phyloP scores from a whole-genome alignment of 1,284 basidiomycete species.

The Cyathus olla region DNA sequence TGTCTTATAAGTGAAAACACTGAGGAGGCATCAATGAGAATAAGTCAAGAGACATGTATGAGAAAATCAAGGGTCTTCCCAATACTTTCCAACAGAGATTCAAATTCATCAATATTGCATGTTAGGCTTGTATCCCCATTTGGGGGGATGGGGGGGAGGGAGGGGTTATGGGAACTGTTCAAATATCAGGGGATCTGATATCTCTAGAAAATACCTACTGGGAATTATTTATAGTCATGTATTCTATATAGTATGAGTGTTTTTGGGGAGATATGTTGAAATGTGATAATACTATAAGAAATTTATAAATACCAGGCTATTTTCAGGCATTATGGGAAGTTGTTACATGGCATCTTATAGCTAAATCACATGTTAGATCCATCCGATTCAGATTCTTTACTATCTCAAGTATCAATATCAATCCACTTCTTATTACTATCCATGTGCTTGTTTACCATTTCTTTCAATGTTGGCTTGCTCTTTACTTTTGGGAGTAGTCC shows the following conservation, averaged over 20 bases:
- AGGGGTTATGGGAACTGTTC: no score
- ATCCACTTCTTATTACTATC: background rate
- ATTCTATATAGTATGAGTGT: background rate
- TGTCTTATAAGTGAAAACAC: no score
- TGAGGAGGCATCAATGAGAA: no score
- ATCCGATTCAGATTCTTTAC: background rate
- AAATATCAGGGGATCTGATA: no score
- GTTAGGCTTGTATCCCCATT: no score
- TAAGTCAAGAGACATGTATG: no score
- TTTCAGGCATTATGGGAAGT: background rate
- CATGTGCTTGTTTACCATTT: background rate
- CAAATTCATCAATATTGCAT: no score
- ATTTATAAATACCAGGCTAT: background rate
- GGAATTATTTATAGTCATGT: background rate
- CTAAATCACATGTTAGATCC: background rate
- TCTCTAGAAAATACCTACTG: no score
- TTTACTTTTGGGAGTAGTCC: slow-evolving; percentile 1
- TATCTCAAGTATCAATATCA: background rate
- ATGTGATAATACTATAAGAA: background rate
- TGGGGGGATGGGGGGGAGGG: no score
- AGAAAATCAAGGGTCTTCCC: no score
- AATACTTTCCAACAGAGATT: no score
- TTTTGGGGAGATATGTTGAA: background rate
- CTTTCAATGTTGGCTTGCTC: slow-evolving; percentile 7
- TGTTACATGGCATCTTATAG: background rate